Percentiles rank a stretch among this genome's conserved stretches.
Evolutionary conservation across 345 rosid genomes (phyloP).

Genomic region (Trapa bicornis): DNA sequence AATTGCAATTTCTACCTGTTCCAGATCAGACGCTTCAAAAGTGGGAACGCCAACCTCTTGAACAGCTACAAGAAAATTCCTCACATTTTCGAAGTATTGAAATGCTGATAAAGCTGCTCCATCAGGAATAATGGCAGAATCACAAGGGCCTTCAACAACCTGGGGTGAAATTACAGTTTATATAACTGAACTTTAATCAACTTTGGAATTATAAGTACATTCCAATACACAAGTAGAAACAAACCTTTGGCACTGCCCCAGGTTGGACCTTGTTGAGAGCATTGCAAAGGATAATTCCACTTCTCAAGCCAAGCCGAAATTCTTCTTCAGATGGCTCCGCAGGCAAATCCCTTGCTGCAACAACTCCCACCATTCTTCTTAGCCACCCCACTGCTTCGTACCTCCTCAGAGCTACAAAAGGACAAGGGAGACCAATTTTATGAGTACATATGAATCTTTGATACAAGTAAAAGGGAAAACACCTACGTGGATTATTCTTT

Average conservation of each 20-base stretch:
- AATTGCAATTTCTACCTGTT: constrained; percentile 30
- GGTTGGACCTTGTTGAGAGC: constrained; percentile 77
- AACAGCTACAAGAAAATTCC: constrained; percentile 66
- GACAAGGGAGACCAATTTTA: constrained; percentile 34
- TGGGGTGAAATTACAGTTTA: constrained; percentile 5
- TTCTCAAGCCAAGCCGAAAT: constrained; percentile 77
- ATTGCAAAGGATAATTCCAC: constrained; percentile 83
- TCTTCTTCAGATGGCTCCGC: constrained; percentile 86
- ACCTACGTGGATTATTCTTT: neutral
- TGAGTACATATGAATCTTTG: constrained; percentile 24
- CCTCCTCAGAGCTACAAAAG: constrained; percentile 51
- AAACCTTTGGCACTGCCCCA: constrained; percentile 72
- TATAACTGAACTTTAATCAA: neutral
- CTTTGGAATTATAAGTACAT: neutral
- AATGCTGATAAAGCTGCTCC: constrained; percentile 92
- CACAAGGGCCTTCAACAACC: constrained; percentile 75
- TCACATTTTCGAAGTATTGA: constrained; percentile 80
- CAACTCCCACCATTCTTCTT: constrained; percentile 59
- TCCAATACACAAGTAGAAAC: neutral
- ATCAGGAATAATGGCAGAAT: constrained; percentile 54
- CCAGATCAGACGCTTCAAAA: constrained; percentile 85
- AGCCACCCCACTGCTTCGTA: constrained; percentile 87
- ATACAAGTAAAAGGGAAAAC: neutral
- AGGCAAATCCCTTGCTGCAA: constrained; percentile 66
- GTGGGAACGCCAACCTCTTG: constrained; percentile 76